A percentile compares a stretch with the other conserved stretches of the same genome.
Evolutionary conservation across 2,329 filamentous ascomycete genomes (phyloP).

Genomic region (Claviceps fusiformis): DNA sequence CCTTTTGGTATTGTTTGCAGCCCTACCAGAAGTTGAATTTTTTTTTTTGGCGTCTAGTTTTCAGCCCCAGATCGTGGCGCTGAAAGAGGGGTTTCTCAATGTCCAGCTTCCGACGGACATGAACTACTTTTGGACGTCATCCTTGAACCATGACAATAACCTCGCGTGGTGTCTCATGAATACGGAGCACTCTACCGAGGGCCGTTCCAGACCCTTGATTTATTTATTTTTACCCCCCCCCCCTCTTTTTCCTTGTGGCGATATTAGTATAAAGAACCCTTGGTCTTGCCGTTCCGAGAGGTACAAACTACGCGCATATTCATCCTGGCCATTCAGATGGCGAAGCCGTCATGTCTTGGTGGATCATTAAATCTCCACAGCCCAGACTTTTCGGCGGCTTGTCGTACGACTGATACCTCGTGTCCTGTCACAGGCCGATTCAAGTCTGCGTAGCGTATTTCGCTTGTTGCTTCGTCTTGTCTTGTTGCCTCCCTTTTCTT

Average conservation of each 20-base stretch:
- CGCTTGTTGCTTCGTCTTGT: not conserved
- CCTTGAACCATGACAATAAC: not conserved
- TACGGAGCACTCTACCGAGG: not conserved
- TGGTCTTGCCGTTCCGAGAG: not conserved
- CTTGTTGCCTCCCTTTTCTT: slow-evolving; percentile 16
- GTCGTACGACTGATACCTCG: slow-evolving; percentile 52
- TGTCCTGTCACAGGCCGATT: slow-evolving; percentile 47
- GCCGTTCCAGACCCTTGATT: not conserved
- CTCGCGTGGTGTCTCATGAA: not conserved
- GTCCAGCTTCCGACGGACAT: not conserved
- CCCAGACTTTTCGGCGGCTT: slow-evolving; percentile 56
- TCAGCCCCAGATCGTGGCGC: not conserved
- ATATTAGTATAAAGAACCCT: not conserved
- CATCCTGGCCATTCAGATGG: slow-evolving; percentile 15
- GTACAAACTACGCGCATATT: not conserved
- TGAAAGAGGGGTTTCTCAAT: not conserved
- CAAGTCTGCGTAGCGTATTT: slow-evolving; percentile 60
- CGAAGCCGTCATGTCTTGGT: slow-evolving; percentile 37
- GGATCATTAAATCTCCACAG: slow-evolving; percentile 68
- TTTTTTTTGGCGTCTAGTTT: not conserved
- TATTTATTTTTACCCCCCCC: not conserved
- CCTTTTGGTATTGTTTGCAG: slow-evolving; percentile 2
- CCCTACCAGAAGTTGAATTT: not conserved
- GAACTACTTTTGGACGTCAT: not conserved
- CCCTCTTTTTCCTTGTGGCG: not conserved